A percentile compares a stretch with the other conserved stretches of the same genome.
phyloP scores from a whole-genome alignment of 139 green algal species.

The Diplosphaera chodatii region DNA sequence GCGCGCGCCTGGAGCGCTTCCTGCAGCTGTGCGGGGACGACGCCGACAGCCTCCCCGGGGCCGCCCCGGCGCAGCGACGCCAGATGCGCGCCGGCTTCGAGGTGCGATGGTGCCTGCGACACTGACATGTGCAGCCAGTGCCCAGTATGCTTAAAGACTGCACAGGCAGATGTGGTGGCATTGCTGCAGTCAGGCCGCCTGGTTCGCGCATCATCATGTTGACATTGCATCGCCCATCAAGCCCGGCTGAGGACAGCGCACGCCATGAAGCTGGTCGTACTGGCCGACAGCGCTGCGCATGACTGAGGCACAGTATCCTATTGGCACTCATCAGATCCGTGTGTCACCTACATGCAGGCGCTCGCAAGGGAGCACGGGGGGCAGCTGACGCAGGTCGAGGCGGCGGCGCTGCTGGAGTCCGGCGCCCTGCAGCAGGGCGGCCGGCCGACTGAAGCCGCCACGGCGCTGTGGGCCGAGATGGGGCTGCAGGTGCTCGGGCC shows the following conservation, averaged over 20 bases:
- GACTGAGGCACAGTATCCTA: no score
- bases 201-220: no score
- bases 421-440: not conserved
- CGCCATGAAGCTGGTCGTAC: no score
- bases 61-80: slow-evolving; percentile 15
- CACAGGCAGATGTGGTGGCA: no score
- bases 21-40: slow-evolving; percentile 62
- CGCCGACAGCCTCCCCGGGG: slow-evolving; percentile 55
- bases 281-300: no score
- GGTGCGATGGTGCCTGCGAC: no score
- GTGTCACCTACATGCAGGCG: slow-evolving; percentile 4
- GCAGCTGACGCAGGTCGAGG: slow-evolving; percentile 19
- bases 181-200: slow-evolving; percentile 7
- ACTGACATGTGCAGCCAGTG: no score
- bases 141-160: no score
- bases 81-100: slow-evolving; percentile 10
- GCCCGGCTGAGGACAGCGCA: no score
- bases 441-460: slow-evolving; percentile 14
- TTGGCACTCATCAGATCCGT: no score
- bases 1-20: slow-evolving; percentile 70
- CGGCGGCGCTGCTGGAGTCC: slow-evolving; percentile 11
- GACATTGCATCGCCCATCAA: no score
- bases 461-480: slow-evolving; percentile 50
- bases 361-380: slow-evolving; percentile 24
- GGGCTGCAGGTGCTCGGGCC: slow-evolving; percentile 14